Conservation (phyloP, 345 rosid genomes). For the Populus pruinosa region DNA sequence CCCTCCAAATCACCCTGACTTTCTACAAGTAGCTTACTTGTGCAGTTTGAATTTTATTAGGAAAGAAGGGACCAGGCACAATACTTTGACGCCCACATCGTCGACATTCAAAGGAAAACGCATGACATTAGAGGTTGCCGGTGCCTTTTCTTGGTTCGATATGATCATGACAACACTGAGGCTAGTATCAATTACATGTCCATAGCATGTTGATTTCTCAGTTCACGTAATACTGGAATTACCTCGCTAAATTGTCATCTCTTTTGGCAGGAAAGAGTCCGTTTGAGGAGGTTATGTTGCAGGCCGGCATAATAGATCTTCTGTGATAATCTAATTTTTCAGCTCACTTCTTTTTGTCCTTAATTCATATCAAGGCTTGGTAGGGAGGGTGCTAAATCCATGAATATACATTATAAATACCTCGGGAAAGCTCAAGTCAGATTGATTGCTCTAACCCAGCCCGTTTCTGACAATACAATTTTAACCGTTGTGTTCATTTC, state of each 20-base stretch:
- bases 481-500: too few species aligned
- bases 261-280: slow-evolving; percentile 49
- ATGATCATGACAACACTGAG: slow-evolving; percentile 51
- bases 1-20: neutral
- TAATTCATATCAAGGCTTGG: neutral
- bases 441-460: too few species aligned
- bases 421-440: too few species aligned
- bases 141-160: slow-evolving; percentile 51
- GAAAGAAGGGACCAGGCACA: slow-evolving; percentile 62
- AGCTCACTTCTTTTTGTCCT: neutral
- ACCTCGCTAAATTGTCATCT: too few species aligned
- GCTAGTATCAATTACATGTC: slow-evolving; percentile 22
- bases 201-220: neutral
- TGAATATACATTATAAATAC: too few species aligned
- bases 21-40: neutral
- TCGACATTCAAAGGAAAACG: slow-evolving; percentile 47
- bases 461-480: too few species aligned
- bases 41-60: slow-evolving; percentile 15
- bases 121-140: slow-evolving; percentile 77
- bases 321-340: neutral
- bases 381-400: too few species aligned
- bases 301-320: slow-evolving; percentile 23
- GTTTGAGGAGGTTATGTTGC: slow-evolving; percentile 55
- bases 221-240: neutral
- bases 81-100: slow-evolving; percentile 55